phyloP scores from a whole-genome alignment of 1,139 yeast species.

The Blastobotrys capitulatus region DNA sequence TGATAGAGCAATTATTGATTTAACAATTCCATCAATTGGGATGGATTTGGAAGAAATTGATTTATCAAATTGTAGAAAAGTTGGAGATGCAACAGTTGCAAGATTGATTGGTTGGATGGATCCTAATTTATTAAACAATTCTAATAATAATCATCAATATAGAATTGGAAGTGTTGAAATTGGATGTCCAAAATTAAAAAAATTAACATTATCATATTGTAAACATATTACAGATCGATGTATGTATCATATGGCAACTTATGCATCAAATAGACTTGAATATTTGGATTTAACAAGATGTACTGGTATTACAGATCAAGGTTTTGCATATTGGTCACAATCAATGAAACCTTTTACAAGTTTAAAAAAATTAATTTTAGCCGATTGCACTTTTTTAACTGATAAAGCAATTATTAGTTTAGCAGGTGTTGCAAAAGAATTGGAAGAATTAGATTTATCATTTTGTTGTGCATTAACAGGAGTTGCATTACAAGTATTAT shows the following conservation, averaged over 20 bases:
- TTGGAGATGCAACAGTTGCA: slow-evolving; percentile 63
- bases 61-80: slow-evolving; percentile 66
- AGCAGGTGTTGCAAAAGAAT: slow-evolving; percentile 54
- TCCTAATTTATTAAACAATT: too few relatives aligned
- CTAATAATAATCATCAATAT: slow-evolving; percentile 3
- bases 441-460: slow-evolving; percentile 54
- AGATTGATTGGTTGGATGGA: slow-evolving; percentile 55
- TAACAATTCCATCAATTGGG: slow-evolving; percentile 62
- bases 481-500: slow-evolving; percentile 57
- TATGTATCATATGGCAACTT: slow-evolving; percentile 56
- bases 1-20: slow-evolving; percentile 76
- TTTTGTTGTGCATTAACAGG: slow-evolving; percentile 75
- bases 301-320: slow-evolving; percentile 70
- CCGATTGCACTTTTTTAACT: slow-evolving; percentile 69
- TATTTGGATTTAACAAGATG: slow-evolving; percentile 64
- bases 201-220: slow-evolving; percentile 60
- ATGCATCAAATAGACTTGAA: slow-evolving; percentile 51
- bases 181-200: slow-evolving; percentile 56
- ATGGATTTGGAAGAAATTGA: slow-evolving; percentile 54
- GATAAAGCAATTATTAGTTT: slow-evolving; percentile 60
- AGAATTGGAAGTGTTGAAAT: slow-evolving; percentile 25
- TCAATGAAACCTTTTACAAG: slow-evolving; percentile 47
- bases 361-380: slow-evolving; percentile 47
- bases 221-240: slow-evolving; percentile 65
- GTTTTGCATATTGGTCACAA: slow-evolving; percentile 58